A percentile compares a stretch with the other conserved stretches of the same genome.
phyloP scores from a whole-genome alignment of 805 yeast genomes.

The Hanseniaspora clermontiae region DNA sequence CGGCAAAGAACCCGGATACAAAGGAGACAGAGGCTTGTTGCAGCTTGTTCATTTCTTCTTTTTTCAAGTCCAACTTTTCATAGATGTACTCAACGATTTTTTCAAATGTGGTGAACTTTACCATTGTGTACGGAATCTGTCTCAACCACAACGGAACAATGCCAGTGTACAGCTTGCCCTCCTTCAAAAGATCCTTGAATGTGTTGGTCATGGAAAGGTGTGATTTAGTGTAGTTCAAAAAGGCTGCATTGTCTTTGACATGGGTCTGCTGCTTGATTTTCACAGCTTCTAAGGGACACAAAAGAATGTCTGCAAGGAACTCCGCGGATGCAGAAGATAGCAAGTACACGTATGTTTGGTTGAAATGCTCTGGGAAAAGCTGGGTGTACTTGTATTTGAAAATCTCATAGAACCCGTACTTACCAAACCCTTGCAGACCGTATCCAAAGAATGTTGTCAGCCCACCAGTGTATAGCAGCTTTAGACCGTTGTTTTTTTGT shows the following conservation, averaged over 20 bases:
- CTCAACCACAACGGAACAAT: slow-evolving; percentile 87
- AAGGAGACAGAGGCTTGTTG: slow-evolving; percentile 93
- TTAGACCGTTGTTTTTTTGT: slow-evolving; percentile 46
- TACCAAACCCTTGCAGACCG: slow-evolving; percentile 93
- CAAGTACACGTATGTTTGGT: slow-evolving; percentile 55
- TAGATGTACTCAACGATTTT: slow-evolving; percentile 76
- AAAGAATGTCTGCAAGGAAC: slow-evolving; percentile 74
- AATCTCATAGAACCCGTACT: slow-evolving; percentile 87
- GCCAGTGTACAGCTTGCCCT: slow-evolving; percentile 82
- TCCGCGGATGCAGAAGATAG: slow-evolving; percentile 91
- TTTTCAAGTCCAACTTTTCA: slow-evolving; percentile 55
- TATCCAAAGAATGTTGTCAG: slow-evolving; percentile 91
- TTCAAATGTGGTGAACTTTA: slow-evolving; percentile 89
- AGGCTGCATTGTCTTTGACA: slow-evolving; percentile 40
- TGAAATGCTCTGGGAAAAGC: slow-evolving; percentile 48
- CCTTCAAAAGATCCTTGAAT: slow-evolving; percentile 50
- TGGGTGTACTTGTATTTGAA: slow-evolving; percentile 72
- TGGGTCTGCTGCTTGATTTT: slow-evolving; percentile 91
- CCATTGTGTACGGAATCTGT: slow-evolving; percentile 98
- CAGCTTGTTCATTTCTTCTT: slow-evolving; percentile 51
- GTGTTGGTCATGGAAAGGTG: slow-evolving; percentile 1
- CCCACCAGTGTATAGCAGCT: slow-evolving; percentile 71
- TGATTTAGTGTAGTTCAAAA: slow-evolving; percentile 4
- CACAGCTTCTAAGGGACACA: slow-evolving; percentile 92
- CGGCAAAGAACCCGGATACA: slow-evolving; percentile 92